Conservation (phyloP, 306 rosid species). For the Luffa acutangula region DNA sequence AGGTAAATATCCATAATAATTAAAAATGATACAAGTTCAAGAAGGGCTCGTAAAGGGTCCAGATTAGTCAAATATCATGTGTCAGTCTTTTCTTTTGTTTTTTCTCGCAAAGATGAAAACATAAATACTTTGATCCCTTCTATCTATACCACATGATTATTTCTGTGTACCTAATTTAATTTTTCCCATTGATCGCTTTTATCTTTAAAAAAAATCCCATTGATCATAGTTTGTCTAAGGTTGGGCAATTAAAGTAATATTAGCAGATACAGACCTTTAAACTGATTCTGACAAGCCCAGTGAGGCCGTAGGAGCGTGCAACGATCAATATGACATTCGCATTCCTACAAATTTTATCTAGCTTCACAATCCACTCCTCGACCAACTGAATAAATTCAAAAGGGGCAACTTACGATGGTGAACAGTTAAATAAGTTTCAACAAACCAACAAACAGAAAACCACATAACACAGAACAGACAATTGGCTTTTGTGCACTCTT, state of each 20-base stretch:
- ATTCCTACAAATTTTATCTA: constrained; percentile 75
- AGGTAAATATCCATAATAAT: background rate
- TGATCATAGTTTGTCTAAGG: background rate
- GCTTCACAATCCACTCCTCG: constrained; percentile 83
- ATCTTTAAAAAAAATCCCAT: background rate
- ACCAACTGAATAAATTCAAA: constrained; percentile 47
- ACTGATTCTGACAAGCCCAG: constrained; percentile 90
- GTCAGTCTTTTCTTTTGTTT: background rate
- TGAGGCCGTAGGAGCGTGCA: constrained; percentile 96
- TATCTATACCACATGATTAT: background rate
- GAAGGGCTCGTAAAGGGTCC: background rate
- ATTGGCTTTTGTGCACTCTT: background rate
- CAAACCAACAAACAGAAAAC: background rate
- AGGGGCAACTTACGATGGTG: background rate
- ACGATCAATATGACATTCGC: constrained; percentile 66
- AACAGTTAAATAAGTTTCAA: background rate
- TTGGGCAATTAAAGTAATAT: background rate
- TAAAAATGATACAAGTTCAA: background rate
- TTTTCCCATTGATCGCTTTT: background rate
- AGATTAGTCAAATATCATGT: background rate
- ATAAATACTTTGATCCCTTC: background rate
- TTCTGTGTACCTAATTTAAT: background rate
- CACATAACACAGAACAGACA: background rate
- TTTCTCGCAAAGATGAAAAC: background rate
- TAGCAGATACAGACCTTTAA: constrained; percentile 43